Base-by-base conservation (phyloP, 306 rosid species). In the Castanea sativa region DNA sequence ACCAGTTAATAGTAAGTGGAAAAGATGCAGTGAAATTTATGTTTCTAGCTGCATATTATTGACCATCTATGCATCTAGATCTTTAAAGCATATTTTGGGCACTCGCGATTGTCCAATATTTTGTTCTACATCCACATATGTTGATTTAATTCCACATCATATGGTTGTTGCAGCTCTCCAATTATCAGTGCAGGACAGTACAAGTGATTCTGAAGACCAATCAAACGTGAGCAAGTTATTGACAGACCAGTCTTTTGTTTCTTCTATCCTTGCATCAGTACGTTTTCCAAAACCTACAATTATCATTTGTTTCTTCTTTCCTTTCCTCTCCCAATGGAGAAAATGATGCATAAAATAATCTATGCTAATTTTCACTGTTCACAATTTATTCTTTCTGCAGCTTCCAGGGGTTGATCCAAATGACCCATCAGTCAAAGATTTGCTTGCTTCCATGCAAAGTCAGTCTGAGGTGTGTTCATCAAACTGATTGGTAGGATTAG, bases 341-440 rank as follows among this genome's bases (percentile, higher is more conserved):
- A 69, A 73, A 69, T 58, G 20, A 57, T 74, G 52, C 74, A 78
- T 75, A 21, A 73, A 83, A 73, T 73, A 45, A 27, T 77, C 35
- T 79, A 30, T 27, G 25, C 6, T 41, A 49, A 60, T 71, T 77
- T 63, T 71, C 35, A 63, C 25, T 65, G 51, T 69, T 77, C 29
- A 23, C 82, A 49, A 71, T 76, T 74, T 53, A 73, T 73, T 84
- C 73, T 73, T 84, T 80, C 69, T 82, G 89, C 90, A 96, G 99
- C 99, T 96, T 91, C 99, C 99, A 2, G 99, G 98, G 41, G 99
- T 96, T 74, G 98, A 96, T 73, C 97, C 98, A 78, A 93, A 96
- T 76, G 99, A 96, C 77, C 97, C 94, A 29, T 91, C 98, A 9
- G 99, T 96, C 78, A 93, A 92, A 84, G 98, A 96, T 81, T 90